These are phyloP conservation scores for Cryptosporidium meleagridis DNA, from an alignment of 169 alveolate species.

Conservation along the genomic window DNA sequence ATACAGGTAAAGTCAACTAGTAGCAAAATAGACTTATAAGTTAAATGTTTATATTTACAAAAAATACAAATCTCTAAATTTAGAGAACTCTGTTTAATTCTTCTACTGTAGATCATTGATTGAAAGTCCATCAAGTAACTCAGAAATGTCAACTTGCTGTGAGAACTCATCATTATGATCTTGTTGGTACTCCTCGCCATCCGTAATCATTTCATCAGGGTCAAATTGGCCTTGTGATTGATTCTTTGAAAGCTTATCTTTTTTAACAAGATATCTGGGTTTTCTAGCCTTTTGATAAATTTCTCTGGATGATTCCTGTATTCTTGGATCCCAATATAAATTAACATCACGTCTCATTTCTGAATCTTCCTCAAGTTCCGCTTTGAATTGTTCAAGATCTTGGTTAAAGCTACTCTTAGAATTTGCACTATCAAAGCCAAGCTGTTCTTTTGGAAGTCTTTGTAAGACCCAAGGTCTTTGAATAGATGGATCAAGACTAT, in stretches of 20 bases:
- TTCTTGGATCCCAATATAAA: constrained; percentile 83
- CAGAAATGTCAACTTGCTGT: constrained; percentile 63
- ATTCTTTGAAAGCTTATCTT: constrained; percentile 11
- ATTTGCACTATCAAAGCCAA: constrained; percentile 34
- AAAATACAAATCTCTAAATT: background rate
- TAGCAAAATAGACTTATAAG: background rate
- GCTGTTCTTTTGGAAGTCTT: constrained; percentile 59
- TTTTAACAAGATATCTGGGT: constrained; percentile 63
- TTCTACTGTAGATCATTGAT: constrained; percentile 33
- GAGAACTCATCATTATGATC: constrained; percentile 1
- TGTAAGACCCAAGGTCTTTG: constrained; percentile 77
- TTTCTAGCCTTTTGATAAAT: constrained; percentile 49
- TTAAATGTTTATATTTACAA: background rate
- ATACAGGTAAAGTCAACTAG: background rate
- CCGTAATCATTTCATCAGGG: background rate
- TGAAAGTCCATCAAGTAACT: constrained; percentile 65
- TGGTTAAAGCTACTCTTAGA: constrained; percentile 42
- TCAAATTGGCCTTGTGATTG: background rate
- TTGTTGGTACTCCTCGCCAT: background rate
- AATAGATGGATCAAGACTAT: constrained; percentile 67
- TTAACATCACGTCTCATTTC: constrained; percentile 86
- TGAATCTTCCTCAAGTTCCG: constrained; percentile 89
- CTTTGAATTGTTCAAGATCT: constrained; percentile 88
- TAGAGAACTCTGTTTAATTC: background rate
- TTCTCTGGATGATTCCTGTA: constrained; percentile 34